These are phyloP conservation scores for Phytopythium litorale DNA, from an alignment of 352 stramenopile species.

Conservation along the genomic window DNA sequence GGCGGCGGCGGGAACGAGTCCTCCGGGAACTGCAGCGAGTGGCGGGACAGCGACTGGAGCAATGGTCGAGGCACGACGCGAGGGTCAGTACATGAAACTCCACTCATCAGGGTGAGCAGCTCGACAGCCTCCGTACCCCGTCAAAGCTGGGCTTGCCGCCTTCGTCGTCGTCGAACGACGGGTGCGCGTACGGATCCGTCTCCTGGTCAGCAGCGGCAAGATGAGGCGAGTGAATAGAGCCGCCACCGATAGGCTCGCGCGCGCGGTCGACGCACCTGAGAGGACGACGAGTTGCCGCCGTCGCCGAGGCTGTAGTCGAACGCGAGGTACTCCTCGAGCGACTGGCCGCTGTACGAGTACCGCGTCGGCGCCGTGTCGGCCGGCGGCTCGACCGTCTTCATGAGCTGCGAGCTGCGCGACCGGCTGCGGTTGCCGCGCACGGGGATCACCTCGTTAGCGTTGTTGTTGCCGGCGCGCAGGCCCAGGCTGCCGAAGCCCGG, in stretches of 20 bases:
- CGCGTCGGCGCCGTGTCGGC: constrained; percentile 38
- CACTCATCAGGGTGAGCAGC: neutral
- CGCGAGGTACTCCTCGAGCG: constrained; percentile 49
- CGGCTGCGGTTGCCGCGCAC: constrained; percentile 49
- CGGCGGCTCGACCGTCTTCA: constrained; percentile 26
- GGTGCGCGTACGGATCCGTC: constrained; percentile 34
- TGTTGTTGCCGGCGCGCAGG: constrained; percentile 13
- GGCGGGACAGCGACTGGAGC: constrained; percentile 11
- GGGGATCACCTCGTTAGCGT: constrained; percentile 20
- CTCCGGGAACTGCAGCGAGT: constrained; percentile 53
- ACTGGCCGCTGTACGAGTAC: constrained; percentile 63
- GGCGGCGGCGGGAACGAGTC: constrained; percentile 75
- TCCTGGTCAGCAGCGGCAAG: constrained; percentile 12
- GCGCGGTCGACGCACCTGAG: constrained; percentile 12
- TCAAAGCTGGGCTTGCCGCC: constrained; percentile 27
- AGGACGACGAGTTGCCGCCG: constrained; percentile 44
- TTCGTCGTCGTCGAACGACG: constrained; percentile 31
- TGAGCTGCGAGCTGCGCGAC: constrained; percentile 44
- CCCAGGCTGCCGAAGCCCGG: constrained; percentile 24
- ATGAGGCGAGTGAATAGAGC: neutral
- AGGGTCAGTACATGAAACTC: neutral
- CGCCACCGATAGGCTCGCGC: neutral
- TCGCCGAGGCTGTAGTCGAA: constrained; percentile 28
- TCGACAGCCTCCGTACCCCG: constrained; percentile 13
- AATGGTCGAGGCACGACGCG: neutral